Conservation (phyloP, 2,329 filamentous ascomycete genomes). For the Aspergillus fischeri region DNA sequence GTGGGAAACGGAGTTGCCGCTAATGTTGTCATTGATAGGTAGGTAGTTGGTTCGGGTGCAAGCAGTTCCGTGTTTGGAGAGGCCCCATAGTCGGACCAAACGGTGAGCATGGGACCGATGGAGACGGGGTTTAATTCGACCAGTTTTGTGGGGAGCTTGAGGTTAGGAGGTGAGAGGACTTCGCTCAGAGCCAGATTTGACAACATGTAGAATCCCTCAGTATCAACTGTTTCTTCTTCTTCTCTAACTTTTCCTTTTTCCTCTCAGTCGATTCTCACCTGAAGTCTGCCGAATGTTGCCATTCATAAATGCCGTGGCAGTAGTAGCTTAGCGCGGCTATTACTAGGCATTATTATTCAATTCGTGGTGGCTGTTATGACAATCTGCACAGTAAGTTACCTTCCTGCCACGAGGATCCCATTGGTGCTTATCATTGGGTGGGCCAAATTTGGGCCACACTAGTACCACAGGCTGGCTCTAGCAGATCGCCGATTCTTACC, state of each 20-base stretch:
- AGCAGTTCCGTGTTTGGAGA: constrained; percentile 1
- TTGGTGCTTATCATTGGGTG: constrained; percentile 10
- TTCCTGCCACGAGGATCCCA: constrained; percentile 9
- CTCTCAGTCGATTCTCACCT: neutral
- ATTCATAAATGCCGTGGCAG: too few relatives aligned
- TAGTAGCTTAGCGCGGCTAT: too few relatives aligned
- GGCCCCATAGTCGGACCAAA: neutral
- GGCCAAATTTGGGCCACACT: constrained; percentile 10
- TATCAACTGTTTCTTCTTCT: neutral
- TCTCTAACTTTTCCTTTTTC: neutral
- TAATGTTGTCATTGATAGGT: neutral
- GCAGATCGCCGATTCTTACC: constrained; percentile 11
- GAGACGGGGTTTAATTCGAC: neutral
- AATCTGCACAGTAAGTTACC: constrained; percentile 3
- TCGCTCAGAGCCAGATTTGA: neutral
- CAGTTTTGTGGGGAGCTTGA: neutral
- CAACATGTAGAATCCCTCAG: neutral
- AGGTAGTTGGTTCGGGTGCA: constrained; percentile 4
- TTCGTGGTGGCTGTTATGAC: neutral
- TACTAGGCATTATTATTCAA: neutral
- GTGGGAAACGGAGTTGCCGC: neutral
- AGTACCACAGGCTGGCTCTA: constrained; percentile 1
- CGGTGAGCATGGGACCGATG: neutral
- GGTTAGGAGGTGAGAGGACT: neutral
- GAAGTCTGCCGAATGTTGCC: neutral